Base-by-base conservation (phyloP, 2,329 filamentous ascomycete species). In the Fusarium sp. region DNA sequence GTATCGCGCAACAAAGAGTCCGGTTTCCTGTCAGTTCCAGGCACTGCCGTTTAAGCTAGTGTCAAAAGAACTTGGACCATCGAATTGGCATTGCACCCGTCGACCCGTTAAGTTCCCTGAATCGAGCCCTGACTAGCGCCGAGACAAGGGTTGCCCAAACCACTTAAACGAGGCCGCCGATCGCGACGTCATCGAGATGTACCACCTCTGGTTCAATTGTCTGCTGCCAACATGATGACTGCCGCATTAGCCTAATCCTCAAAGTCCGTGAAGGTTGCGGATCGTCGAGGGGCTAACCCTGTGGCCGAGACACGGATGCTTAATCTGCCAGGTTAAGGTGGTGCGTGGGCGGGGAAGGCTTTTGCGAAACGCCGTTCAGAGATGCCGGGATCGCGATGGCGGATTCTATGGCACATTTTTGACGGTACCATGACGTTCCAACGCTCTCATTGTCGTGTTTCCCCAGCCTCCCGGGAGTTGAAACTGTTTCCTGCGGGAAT, bases 351-450 rank as follows among this genome's bases (percentile, higher is more conserved):
- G 67, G 63, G 67, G 67, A 57, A 66, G 12, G 40, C 7, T 16
- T 36, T 56, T 34, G 34, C 23, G 46, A 56, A 46, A 46, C 40
- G 39, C 9, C 13, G 5, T 15, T 30, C 6, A 41, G 6, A 36
- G 18, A 23, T 37, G 40, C 27, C 41, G 23, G 34, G 46, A 60
- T 70, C 39, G 37, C 54, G 52, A 71, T 71, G 61, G 65, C 37
- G 34, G 60, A 40, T 58, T 41, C 9, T 58, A 12, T 16, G 28
- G 52, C 34, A 43, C n/a, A 52, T 52, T 30, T 30, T 62, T 71
- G 68, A 71, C 68, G 68, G 5, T 15, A 54, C 16, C 57, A 71
- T 71, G 68, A 71, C 68, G 68, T 71, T 3, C 43, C 50, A 44
- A 60, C 7, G 30, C 31, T 53, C 53, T 69, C 50, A 66, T 68